These are phyloP conservation scores for Colletotrichum eremochloae DNA, from an alignment of 2,329 filamentous ascomycete species.

Conservation along the genomic window DNA sequence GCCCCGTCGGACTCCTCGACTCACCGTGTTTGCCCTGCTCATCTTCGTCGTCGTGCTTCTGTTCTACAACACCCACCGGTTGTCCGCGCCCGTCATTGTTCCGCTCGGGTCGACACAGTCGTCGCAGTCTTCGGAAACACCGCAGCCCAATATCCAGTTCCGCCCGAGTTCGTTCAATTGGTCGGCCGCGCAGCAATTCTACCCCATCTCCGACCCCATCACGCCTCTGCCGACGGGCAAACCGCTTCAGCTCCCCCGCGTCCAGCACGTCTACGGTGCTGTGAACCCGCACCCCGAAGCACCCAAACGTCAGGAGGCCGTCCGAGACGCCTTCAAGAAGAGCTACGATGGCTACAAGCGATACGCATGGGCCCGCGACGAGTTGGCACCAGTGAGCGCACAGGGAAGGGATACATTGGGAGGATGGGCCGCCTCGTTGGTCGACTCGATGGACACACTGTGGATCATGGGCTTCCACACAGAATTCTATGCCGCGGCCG, in stretches of 20 bases:
- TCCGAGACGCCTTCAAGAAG: constrained; percentile 52
- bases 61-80: neutral
- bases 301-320: constrained; percentile 46
- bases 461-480: constrained; percentile 67
- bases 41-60: neutral
- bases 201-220: constrained; percentile 49
- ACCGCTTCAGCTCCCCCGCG: constrained; percentile 46
- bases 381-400: constrained; percentile 59
- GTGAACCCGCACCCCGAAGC: constrained; percentile 18
- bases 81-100: neutral
- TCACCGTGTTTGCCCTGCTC: neutral
- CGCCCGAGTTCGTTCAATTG: constrained; percentile 50
- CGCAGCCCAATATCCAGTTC: constrained; percentile 44
- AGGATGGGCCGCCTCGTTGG: constrained; percentile 62
- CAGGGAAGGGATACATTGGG: constrained; percentile 57
- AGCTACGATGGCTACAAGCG: constrained; percentile 59
- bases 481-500: constrained; percentile 64
- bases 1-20: constrained; percentile 3
- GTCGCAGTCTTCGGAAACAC: neutral
- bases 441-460: constrained; percentile 64
- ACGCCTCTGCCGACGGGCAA: constrained; percentile 49
- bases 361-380: constrained; percentile 61
- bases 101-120: neutral
- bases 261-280: constrained; percentile 60
- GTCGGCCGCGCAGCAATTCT: constrained; percentile 46